These are phyloP conservation scores for Crepidotus variabilis DNA, from an alignment of 768 basidiomycete genomes.

Conservation along the genomic window DNA sequence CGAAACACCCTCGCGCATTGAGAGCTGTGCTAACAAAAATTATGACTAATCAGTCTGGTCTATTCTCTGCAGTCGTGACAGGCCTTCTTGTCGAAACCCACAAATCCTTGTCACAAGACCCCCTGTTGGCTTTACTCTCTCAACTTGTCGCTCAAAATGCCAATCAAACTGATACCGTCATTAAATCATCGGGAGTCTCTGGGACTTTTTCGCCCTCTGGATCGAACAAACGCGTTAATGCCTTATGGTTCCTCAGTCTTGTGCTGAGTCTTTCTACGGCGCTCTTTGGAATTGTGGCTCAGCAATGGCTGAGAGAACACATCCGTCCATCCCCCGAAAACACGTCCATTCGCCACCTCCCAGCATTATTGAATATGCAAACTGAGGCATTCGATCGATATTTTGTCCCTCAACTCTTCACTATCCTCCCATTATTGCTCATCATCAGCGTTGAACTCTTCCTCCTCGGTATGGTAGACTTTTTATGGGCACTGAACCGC, in stretches of 20 bases:
- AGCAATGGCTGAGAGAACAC: conserved; percentile 22
- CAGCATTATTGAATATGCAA: conserved; percentile 18
- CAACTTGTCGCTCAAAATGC: conserved; percentile 10
- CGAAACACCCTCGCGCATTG: too few relatives aligned
- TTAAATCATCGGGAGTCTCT: background rate
- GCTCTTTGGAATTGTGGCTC: conserved; percentile 18
- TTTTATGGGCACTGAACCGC: conserved; percentile 16
- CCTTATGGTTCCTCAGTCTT: conserved; percentile 19
- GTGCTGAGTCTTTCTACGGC: conserved; percentile 17
- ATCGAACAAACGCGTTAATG: conserved; percentile 12
- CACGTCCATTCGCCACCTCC: conserved; percentile 8
- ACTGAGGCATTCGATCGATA: conserved; percentile 18
- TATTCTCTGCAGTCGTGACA: conserved; percentile 22
- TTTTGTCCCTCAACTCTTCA: conserved; percentile 17
- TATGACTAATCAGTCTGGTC: conserved; percentile 11
- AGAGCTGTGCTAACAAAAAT: background rate
- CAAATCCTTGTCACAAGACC: conserved; percentile 13
- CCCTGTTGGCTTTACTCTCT: conserved; percentile 4
- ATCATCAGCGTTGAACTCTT: conserved; percentile 21
- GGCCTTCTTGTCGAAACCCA: conserved; percentile 18
- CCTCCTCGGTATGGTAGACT: conserved; percentile 20
- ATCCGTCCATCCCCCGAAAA: conserved; percentile 1
- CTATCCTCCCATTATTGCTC: conserved; percentile 20
- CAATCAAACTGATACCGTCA: background rate
- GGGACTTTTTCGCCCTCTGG: background rate